Evolutionary conservation across 257 asterid genomes (phyloP).

Genomic region (Solanum sparsipilum): DNA sequence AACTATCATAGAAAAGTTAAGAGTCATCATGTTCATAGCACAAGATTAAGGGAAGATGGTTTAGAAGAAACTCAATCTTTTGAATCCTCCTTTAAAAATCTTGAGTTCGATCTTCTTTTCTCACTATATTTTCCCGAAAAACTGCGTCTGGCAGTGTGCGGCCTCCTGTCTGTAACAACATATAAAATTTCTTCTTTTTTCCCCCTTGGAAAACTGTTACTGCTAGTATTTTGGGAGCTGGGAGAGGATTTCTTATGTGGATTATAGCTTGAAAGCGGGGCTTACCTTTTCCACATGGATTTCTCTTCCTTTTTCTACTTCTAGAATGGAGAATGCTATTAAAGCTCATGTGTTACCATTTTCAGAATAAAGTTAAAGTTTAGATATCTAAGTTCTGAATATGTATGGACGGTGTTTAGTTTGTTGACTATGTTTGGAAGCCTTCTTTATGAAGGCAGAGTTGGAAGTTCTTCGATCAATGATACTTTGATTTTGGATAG

Average conservation of each 20-base stretch:
- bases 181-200: neutral
- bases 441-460: neutral
- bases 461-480: neutral
- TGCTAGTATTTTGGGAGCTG: neutral
- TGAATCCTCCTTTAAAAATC: neutral
- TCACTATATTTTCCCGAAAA: neutral
- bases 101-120: neutral
- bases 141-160: neutral
- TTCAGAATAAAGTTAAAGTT: neutral
- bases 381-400: neutral
- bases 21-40: neutral
- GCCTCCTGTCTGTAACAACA: neutral
- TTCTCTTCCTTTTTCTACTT: neutral
- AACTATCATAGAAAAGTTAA: neutral
- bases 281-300: neutral
- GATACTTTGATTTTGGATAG: neutral
- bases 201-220: neutral
- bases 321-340: neutral
- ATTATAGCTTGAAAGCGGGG: neutral
- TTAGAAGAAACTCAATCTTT: neutral
- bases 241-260: neutral
- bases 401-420: neutral
- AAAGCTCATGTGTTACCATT: neutral
- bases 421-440: neutral
- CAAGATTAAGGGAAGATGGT: neutral